Base-by-base conservation (phyloP, 2,329 filamentous ascomycete genomes). In the Fusarium fracticaudum region DNA sequence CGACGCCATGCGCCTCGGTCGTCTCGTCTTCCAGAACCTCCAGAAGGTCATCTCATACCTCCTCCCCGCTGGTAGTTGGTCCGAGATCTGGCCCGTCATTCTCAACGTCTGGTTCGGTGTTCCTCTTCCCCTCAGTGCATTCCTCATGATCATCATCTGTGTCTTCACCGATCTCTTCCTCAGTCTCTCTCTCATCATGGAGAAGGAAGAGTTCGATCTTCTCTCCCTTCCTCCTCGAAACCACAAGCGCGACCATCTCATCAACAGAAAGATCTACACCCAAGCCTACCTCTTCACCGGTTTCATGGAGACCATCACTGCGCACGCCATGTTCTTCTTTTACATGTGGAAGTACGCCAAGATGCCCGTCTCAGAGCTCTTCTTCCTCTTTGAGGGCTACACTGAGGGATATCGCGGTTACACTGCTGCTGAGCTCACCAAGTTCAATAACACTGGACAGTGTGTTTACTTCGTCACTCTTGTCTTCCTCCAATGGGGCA, bases 61-160 rank as follows among this genome's bases (percentile, higher is more conserved):
- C 2, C 80, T 89, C 0, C 87, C 87, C 0, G 87, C 88, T 0
- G 87, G 88, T 43, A 85, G 82, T 54, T 89, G 85, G 82, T 89
- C 87, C 9, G 88, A 90, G 76, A 88, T 90, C 71, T 89, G 87
- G 86, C 88, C 88, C 0, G 87, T 89, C 2, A 40, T 90, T 4
- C 79, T 88, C 73, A 89, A 89, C 69, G 87, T 89, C 64, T 88
- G 86, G 74, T 86, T 89, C 37, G 87, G 88, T 7, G 84, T 89
- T 7, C 88, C 88, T 0, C 81, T 87, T 0, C 86, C 87, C 0
- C 76, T 89, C 1, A 85, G 83, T 44, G 84, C 87, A 0, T 89
- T 89, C 76, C 82, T 89, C 47, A 89, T 89, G 87, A 89, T 89
- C 72, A 87, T 89, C 69, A 88, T 89, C 58, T 89, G 87, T 64